Percentiles rank a stretch among this genome's conserved stretches.
Conservation (phyloP, 2,329 filamentous ascomycete species). For the Clonostachys byssicola region DNA sequence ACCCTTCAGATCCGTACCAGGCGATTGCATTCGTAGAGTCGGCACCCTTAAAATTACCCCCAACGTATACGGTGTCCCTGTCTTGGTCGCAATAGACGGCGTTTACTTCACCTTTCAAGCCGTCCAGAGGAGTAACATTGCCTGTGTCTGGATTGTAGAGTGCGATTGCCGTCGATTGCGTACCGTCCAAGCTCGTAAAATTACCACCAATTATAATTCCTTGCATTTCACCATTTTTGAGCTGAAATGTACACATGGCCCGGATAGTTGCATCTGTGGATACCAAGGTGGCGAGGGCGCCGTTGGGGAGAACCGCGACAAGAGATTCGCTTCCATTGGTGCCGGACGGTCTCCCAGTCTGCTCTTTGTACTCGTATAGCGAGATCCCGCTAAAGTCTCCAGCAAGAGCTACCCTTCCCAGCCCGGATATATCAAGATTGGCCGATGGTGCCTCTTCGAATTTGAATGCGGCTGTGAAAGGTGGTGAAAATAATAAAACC, state of each 20-base stretch:
- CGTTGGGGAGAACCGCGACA: constrained; percentile 79
- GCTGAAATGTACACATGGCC: constrained; percentile 78
- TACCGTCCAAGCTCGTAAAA: constrained; percentile 83
- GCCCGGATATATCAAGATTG: constrained; percentile 71
- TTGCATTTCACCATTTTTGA: constrained; percentile 60
- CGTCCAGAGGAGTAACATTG: constrained; percentile 68
- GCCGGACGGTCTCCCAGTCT: constrained; percentile 63
- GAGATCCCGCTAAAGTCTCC: constrained; percentile 93
- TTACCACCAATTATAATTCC: constrained; percentile 87
- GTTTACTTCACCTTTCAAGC: constrained; percentile 78
- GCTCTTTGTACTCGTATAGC: constrained; percentile 79
- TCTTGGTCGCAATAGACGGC: constrained; percentile 77
- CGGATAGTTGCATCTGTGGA: constrained; percentile 80
- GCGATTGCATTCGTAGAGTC: constrained; percentile 89
- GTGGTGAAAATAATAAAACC: constrained; percentile 21
- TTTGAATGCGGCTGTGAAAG: constrained; percentile 43
- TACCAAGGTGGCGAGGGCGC: constrained; percentile 70
- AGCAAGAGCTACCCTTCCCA: constrained; percentile 80
- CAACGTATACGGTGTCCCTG: constrained; percentile 80
- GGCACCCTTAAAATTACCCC: constrained; percentile 74
- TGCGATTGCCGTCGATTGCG: constrained; percentile 74
- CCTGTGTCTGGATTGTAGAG: constrained; percentile 73
- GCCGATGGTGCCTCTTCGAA: constrained; percentile 61
- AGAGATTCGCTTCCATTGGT: constrained; percentile 80
- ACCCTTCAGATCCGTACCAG: constrained; percentile 66